phyloP scores from a whole-genome alignment of 192 early-diverging fungal species.

The Rhizophagus sp. region DNA sequence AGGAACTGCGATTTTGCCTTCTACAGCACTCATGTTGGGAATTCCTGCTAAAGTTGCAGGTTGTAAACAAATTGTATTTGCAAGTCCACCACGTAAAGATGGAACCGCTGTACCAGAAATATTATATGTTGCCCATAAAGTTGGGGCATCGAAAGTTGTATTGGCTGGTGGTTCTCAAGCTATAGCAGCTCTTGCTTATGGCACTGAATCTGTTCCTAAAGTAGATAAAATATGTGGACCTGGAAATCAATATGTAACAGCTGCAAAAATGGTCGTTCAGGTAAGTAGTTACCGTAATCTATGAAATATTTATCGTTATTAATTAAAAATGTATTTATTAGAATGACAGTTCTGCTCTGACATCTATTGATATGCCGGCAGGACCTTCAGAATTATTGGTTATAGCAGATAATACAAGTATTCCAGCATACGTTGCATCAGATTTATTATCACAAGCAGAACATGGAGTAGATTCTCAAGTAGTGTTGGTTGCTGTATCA shows the following conservation, averaged over 20 bases:
- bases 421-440: slow-evolving; percentile 91
- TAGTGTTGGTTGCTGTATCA: slow-evolving; percentile 87
- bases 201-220: slow-evolving; percentile 93
- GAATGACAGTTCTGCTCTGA: slow-evolving; percentile 91
- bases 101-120: slow-evolving; percentile 94
- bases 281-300: slow-evolving; percentile 35
- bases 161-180: slow-evolving; percentile 98
- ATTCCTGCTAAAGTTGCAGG: slow-evolving; percentile 97
- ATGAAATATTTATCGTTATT: not conserved
- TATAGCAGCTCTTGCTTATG: slow-evolving; percentile 98
- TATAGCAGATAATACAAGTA: slow-evolving; percentile 84
- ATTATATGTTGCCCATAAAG: slow-evolving; percentile 96
- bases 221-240: slow-evolving; percentile 99
- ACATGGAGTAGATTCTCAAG: slow-evolving; percentile 95
- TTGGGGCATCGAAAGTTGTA: slow-evolving; percentile 90
- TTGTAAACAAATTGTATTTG: slow-evolving; percentile 93
- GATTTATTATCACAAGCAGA: slow-evolving; percentile 98
- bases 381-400: slow-evolving; percentile 99
- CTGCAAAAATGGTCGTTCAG: slow-evolving; percentile 96
- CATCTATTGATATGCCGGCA: slow-evolving; percentile 99
- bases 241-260: slow-evolving; percentile 99
- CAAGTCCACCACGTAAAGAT: slow-evolving; percentile 90
- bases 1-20: slow-evolving; percentile 95
- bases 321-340: slow-evolving; percentile 32
- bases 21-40: slow-evolving; percentile 94